A percentile compares a stretch with the other conserved stretches of the same genome.
phyloP scores from a whole-genome alignment of 495 filamentous ascomycete species.

The Lophium mytilinum region DNA sequence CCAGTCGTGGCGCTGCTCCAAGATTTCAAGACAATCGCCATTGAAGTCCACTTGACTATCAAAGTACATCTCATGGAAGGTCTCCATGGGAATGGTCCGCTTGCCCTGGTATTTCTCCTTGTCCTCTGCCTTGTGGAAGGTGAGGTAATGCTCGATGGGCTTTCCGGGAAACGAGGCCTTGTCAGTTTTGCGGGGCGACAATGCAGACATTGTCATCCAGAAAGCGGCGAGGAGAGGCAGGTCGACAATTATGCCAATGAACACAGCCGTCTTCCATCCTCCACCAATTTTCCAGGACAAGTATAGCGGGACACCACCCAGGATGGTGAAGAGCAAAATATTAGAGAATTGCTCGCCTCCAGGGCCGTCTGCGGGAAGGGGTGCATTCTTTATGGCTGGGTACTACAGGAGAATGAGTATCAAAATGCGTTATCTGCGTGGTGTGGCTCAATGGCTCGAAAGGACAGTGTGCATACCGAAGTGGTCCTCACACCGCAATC shows the following conservation, averaged over 20 bases:
- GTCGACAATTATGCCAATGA: conserved; percentile 57
- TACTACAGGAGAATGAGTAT: conserved; percentile 41
- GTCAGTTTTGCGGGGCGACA: conserved; percentile 67
- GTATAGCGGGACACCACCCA: conserved; percentile 57
- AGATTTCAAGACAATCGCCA: conserved; percentile 66
- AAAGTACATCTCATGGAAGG: conserved; percentile 87
- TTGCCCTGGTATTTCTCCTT: conserved; percentile 62
- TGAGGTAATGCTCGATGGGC: conserved; percentile 75
- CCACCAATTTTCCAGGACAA: conserved; percentile 60
- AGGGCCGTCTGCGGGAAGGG: conserved; percentile 67
- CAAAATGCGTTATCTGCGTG: background rate
- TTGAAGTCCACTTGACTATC: conserved; percentile 80
- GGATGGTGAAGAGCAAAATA: conserved; percentile 46
- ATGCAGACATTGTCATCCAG: conserved; percentile 59
- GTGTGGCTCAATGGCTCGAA: background rate
- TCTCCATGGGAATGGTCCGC: conserved; percentile 78
- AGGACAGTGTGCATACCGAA: conserved; percentile 40
- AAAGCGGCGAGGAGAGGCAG: conserved; percentile 62
- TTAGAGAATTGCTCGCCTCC: conserved; percentile 67
- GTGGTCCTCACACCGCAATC: conserved; percentile 70
- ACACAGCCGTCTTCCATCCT: conserved; percentile 62
- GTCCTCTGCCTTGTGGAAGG: conserved; percentile 71
- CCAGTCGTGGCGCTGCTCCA: conserved; percentile 87
- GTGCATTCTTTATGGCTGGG: conserved; percentile 70
- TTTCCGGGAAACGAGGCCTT: conserved; percentile 69